phyloP scores from a whole-genome alignment of 257 asterid genomes.

The Gardenia jasminoides region DNA sequence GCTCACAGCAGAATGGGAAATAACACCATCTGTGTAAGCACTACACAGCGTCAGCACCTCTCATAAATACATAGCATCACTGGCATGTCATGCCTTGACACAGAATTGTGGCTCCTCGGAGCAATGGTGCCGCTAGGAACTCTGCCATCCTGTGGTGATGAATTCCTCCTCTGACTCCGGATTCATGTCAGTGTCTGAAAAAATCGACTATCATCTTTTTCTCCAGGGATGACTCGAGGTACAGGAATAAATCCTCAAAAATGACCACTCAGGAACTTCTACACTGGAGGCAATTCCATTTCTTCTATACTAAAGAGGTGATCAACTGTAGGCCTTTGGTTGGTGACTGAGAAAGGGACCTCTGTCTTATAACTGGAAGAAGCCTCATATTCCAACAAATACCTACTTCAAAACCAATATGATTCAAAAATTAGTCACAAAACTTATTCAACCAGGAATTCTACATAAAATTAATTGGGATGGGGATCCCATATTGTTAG shows the following conservation, averaged over 20 bases:
- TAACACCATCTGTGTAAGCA: slow-evolving; percentile 41
- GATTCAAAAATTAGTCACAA: too few species aligned
- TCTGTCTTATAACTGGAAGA: slow-evolving; percentile 32
- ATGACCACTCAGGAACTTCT: slow-evolving; percentile 40
- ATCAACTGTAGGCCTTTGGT: slow-evolving; percentile 31
- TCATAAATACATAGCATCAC: slow-evolving; percentile 34
- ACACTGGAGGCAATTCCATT: slow-evolving; percentile 34
- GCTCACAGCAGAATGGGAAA: slow-evolving; percentile 34
- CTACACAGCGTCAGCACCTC: slow-evolving; percentile 27
- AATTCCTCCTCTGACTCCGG: slow-evolving; percentile 42
- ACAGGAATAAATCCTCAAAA: slow-evolving; percentile 39
- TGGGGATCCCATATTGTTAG: too few species aligned
- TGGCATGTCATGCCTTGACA: slow-evolving; percentile 32
- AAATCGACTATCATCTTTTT: slow-evolving; percentile 29
- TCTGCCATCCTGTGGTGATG: slow-evolving; percentile 40
- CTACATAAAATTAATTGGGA: too few species aligned
- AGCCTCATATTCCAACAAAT: slow-evolving; percentile 21
- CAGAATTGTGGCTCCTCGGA: slow-evolving; percentile 25
- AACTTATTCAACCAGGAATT: too few species aligned
- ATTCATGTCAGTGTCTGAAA: slow-evolving; percentile 43
- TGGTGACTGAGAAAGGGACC: slow-evolving; percentile 25
- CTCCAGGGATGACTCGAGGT: slow-evolving; percentile 35
- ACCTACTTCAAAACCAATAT: not conserved
- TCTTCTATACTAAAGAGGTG: slow-evolving; percentile 31
- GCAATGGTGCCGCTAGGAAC: slow-evolving; percentile 26